Evolutionary conservation across 2,329 filamentous ascomycete species (phyloP).

Genomic region (Metarhizium rileyi): DNA sequence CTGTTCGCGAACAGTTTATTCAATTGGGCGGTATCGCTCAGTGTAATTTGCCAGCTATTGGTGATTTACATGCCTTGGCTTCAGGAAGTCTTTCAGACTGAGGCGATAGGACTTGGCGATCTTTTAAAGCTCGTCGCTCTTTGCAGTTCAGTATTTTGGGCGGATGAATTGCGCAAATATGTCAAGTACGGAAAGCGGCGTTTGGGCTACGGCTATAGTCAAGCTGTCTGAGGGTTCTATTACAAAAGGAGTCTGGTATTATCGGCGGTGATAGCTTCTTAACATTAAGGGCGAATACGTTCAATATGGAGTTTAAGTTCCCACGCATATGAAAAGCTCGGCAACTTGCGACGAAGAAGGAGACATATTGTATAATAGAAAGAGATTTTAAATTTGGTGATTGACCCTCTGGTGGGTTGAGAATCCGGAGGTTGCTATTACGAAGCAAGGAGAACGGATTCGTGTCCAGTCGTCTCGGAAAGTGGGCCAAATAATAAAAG

Average conservation of each 20-base stretch:
- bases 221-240: conserved; percentile 41
- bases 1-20: conserved; percentile 86
- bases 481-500: no score
- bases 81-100: conserved; percentile 92
- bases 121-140: conserved; percentile 62
- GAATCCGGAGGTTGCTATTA: background rate
- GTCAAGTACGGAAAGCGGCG: conserved; percentile 49
- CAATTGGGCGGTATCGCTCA: conserved; percentile 87
- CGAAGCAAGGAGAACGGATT: no score
- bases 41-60: conserved; percentile 72
- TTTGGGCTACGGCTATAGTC: conserved; percentile 53
- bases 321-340: background rate
- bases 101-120: conserved; percentile 67
- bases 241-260: background rate
- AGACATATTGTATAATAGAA: background rate
- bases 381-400: background rate
- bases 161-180: conserved; percentile 84
- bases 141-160: conserved; percentile 90
- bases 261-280: background rate
- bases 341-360: background rate
- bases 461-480: no score
- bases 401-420: background rate
- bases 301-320: background rate
- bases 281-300: background rate
- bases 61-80: conserved; percentile 94